Conservation (phyloP, 2,329 filamentous ascomycete genomes). For the Dichotomopilus funicola region DNA sequence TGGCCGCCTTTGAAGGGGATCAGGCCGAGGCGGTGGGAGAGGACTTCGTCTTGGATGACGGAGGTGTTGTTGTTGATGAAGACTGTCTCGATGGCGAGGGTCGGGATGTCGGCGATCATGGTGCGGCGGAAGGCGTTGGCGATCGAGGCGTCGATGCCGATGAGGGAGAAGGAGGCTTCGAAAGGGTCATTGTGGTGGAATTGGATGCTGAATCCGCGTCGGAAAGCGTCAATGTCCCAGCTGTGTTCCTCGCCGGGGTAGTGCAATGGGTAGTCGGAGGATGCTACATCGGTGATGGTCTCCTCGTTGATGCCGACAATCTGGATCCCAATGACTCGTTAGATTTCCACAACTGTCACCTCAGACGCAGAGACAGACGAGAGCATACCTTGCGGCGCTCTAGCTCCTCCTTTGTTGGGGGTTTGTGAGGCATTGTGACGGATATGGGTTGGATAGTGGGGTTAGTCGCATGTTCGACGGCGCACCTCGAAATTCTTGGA, state of each 20-base stretch:
- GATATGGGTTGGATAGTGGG: constrained; percentile 5
- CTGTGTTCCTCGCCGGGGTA: constrained; percentile 73
- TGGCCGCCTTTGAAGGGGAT: constrained; percentile 79
- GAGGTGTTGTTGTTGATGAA: constrained; percentile 96
- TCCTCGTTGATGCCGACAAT: constrained; percentile 83
- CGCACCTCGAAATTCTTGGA: constrained; percentile 18
- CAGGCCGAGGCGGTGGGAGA: constrained; percentile 82
- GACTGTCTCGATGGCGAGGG: constrained; percentile 87
- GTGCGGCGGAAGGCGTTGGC: constrained; percentile 98
- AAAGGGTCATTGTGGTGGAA: constrained; percentile 78
- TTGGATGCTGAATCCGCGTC: constrained; percentile 45
- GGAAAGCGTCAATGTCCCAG: constrained; percentile 42
- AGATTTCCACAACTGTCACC: neutral
- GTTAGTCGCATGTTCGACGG: constrained; percentile 7
- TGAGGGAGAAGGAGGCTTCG: constrained; percentile 81
- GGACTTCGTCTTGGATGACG: constrained; percentile 95
- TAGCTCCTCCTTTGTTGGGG: constrained; percentile 49
- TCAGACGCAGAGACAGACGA: neutral
- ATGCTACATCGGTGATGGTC: constrained; percentile 81
- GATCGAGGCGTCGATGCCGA: constrained; percentile 85
- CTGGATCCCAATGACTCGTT: constrained; percentile 37
- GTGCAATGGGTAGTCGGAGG: constrained; percentile 87
- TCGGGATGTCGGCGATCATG: constrained; percentile 87
- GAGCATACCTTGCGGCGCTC: constrained; percentile 53
- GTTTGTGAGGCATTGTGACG: constrained; percentile 30